A percentile compares a stretch with the other conserved stretches of the same genome.
These are phyloP conservation scores for Calycina marina DNA, from an alignment of 2,329 filamentous ascomycete genomes.

Conservation along the genomic window DNA sequence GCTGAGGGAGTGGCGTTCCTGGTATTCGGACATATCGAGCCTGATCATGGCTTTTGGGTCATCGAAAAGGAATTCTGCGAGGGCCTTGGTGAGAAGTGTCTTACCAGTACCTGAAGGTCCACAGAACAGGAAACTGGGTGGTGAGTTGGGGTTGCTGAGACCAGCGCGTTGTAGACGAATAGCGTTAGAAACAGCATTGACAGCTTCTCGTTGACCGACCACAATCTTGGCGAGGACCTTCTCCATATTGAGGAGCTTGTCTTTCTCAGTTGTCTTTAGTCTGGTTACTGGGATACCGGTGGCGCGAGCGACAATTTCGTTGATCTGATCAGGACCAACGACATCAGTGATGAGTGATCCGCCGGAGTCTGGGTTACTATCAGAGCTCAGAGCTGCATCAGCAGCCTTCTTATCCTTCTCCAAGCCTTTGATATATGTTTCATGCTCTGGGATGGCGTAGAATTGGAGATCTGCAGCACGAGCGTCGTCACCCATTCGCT, in stretches of 20 bases:
- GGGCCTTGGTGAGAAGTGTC: constrained; percentile 87
- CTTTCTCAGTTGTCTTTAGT: constrained; percentile 89
- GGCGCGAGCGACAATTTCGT: constrained; percentile 93
- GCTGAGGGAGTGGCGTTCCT: constrained; percentile 88
- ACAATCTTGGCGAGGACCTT: constrained; percentile 70
- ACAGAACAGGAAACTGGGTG: constrained; percentile 96
- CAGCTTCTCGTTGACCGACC: constrained; percentile 87
- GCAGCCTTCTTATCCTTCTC: constrained; percentile 68
- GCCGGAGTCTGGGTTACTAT: constrained; percentile 38
- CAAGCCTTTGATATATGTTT: constrained; percentile 62
- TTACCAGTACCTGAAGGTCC: constrained; percentile 97
- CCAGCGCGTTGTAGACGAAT: constrained; percentile 92
- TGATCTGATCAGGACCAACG: constrained; percentile 95
- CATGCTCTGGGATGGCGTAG: constrained; percentile 90
- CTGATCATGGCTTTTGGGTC: constrained; percentile 96
- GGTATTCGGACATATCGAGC: constrained; percentile 99
- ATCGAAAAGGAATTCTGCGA: constrained; percentile 96
- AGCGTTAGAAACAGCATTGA: constrained; percentile 83
- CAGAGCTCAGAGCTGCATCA: constrained; percentile 52
- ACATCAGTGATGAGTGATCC: constrained; percentile 78
- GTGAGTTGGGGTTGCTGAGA: constrained; percentile 88
- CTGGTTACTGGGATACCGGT: constrained; percentile 96
- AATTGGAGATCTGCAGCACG: constrained; percentile 92
- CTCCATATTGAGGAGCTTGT: constrained; percentile 98
- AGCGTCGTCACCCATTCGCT: constrained; percentile 68